Evolutionary conservation across 371 early-diverging fungal genomes (phyloP), one percentile per base, ranked within the genome.

Genomic region (Thermomucor indicae-seudaticae): DNA sequence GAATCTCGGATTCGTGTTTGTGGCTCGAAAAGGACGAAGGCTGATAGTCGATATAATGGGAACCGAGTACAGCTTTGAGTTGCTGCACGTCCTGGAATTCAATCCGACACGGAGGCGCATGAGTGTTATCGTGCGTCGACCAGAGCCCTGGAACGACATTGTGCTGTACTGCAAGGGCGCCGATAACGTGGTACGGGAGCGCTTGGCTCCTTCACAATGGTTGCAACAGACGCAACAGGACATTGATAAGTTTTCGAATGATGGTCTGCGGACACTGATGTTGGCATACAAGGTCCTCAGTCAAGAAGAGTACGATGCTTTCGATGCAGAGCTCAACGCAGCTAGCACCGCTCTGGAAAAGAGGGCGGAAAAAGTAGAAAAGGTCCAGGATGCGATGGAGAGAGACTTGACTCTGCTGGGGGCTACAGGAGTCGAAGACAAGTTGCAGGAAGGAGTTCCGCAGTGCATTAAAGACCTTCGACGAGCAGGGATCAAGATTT

Each of bases 351-450:
- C 83, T 0, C 61, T 88, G n/a, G 83, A 89, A 31, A 79, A 89
- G 40, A 85, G 96, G 30, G 86, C 87, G 3, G 74, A 82, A 31
- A 73, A 81, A 51, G 65, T 92, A 34, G 93, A 90, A 7, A 57
- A 58, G 11, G 77, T 87, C 0, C 82, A 90, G 4, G 89, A 88
- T 8, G 69, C 80, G 45, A 83, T 95, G 30, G 98, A 98, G 70
- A 60, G 60, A 4, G 79, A 90, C 23, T 64, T 97, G 43, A 78
- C 75, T 8, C 75, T 96, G 19, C 59, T 96, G 52, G 99, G 99
- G 0, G 92, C 94, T 0, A 96, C 99, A 0, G 98, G 94, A 8
- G 96, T 99, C 45, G 99, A 99, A 70, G 99, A 99, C 72, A 88
- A 91, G 59, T 75, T 99, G 28, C 98, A 98, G 67, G 96, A 96